A percentile compares a stretch with the other conserved stretches of the same genome.
Conservation (phyloP, 257 asterid genomes). For the Lithospermum erythrorhizon region DNA sequence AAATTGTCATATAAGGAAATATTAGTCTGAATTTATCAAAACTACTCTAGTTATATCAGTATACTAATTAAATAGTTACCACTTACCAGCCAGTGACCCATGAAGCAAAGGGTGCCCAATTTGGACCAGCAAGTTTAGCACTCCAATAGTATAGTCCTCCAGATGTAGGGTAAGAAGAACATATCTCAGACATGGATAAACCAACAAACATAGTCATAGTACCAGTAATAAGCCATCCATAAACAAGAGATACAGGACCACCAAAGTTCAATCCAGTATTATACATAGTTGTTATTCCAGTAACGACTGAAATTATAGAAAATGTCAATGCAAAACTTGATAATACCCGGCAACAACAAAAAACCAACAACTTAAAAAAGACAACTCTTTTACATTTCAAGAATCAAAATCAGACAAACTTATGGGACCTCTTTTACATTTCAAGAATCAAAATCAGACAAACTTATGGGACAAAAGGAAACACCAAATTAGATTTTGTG, state of each 20-base stretch:
- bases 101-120: conserved; percentile 98
- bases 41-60: no score
- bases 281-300: conserved; percentile 82
- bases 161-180: conserved; percentile 95
- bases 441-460: no score
- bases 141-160: conserved; percentile 99
- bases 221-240: conserved; percentile 90
- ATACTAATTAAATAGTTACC: no score
- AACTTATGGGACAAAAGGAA: not conserved
- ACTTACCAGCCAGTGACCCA: conserved; percentile 99
- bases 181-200: conserved; percentile 91
- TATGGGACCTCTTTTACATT: no score
- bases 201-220: conserved; percentile 74
- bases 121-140: conserved; percentile 93
- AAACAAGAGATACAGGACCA: conserved; percentile 71
- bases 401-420: not conserved
- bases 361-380: not conserved
- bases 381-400: not conserved
- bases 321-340: conserved; percentile 94
- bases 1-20: no score
- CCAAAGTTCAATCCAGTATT: conserved; percentile 81
- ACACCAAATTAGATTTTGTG: no score
- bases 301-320: conserved; percentile 77
- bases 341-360: conserved; percentile 40
- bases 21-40: no score